Evolutionary conservation across 139 green algal genomes (phyloP).

Genomic region (Chlorella sp.): DNA sequence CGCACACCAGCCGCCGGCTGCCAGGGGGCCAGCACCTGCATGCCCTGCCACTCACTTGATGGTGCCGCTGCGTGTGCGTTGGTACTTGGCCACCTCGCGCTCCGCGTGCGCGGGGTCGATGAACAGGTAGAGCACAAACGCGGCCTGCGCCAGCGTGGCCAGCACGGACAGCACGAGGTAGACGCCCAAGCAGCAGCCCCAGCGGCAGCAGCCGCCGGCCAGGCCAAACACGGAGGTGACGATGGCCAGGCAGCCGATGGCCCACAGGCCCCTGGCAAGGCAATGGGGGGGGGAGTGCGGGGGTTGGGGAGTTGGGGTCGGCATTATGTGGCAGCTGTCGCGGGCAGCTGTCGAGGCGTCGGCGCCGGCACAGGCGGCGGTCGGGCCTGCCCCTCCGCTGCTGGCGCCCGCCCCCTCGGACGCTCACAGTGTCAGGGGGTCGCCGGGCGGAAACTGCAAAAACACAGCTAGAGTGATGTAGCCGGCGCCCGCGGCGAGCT

Average conservation of each 20-base stretch:
- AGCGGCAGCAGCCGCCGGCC: slow-evolving; percentile 3
- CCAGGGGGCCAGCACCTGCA: too few species aligned
- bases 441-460: slow-evolving; percentile 33
- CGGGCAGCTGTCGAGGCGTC: not conserved
- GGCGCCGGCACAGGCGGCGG: too few species aligned
- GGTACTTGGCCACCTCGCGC: slow-evolving; percentile 11
- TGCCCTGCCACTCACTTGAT: slow-evolving; percentile 11
- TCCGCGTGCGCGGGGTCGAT: slow-evolving; percentile 37
- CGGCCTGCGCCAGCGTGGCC: slow-evolving; percentile 20
- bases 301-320: not conserved
- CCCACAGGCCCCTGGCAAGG: slow-evolving; percentile 31
- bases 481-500: slow-evolving; percentile 14
- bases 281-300: not conserved
- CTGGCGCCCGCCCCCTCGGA: not conserved
- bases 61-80: not conserved
- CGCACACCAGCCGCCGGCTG: too few species aligned
- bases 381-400: too few species aligned
- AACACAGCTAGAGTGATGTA: slow-evolving; percentile 26
- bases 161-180: slow-evolving; percentile 33
- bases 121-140: slow-evolving; percentile 41
- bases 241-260: slow-evolving; percentile 37
- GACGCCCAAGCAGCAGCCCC: slow-evolving; percentile 39
- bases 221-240: slow-evolving; percentile 31
- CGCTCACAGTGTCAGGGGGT: slow-evolving; percentile 30
- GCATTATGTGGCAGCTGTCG: not conserved